These are phyloP conservation scores for Solidago caesia DNA, from an alignment of 129 eudicot species.

Conservation along the genomic window DNA sequence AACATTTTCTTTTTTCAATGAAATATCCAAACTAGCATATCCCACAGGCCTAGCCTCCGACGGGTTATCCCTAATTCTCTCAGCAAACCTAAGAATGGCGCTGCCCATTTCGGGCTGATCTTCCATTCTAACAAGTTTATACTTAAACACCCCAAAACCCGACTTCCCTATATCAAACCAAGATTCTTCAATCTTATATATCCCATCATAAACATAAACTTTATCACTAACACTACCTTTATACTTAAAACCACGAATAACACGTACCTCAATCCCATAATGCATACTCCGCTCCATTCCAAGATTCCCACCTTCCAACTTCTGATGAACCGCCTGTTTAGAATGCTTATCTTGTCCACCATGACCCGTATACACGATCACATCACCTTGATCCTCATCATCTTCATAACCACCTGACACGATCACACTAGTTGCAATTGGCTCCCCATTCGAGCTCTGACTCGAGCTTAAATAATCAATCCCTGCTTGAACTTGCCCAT, in stretches of 20 bases:
- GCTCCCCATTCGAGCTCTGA: conserved; percentile 68
- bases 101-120: conserved; percentile 75
- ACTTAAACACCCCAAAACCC: conserved; percentile 75
- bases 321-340: conserved; percentile 58
- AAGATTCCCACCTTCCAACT: conserved; percentile 59
- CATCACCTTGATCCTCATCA: conserved; percentile 68
- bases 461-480: conserved; percentile 55
- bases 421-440: conserved; percentile 71
- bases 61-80: conserved; percentile 46
- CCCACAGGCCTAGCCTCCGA: conserved; percentile 52
- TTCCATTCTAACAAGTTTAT: conserved; percentile 57
- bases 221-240: conserved; percentile 58
- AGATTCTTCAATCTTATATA: conserved; percentile 44
- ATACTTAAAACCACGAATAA: conserved; percentile 62
- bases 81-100: conserved; percentile 43
- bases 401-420: conserved; percentile 86
- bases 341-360: conserved; percentile 67
- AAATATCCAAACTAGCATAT: conserved; percentile 54
- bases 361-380: conserved; percentile 62
- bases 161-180: conserved; percentile 65
- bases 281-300: conserved; percentile 72
- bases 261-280: conserved; percentile 73
- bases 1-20: conserved; percentile 48
- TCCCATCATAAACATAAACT: conserved; percentile 77
- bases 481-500: conserved; percentile 70